A percentile compares a stretch with the other conserved stretches of the same genome.
These are phyloP conservation scores for Flammula alnicola DNA, from an alignment of 1,284 basidiomycete genomes.

Conservation along the genomic window DNA sequence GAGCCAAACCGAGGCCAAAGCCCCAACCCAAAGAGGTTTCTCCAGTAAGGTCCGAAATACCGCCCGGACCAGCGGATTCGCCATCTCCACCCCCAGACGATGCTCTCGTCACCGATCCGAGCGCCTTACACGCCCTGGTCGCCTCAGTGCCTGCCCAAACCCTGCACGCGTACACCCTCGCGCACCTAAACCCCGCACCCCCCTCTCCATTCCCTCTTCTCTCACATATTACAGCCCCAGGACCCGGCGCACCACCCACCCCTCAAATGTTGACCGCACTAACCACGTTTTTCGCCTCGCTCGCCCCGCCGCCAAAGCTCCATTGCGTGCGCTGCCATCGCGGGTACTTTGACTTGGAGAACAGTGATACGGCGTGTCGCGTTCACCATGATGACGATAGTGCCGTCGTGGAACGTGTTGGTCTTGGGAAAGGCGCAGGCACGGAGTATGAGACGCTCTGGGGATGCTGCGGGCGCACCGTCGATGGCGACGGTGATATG, in stretches of 20 bases:
- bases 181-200: conserved; percentile 43
- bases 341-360: conserved; percentile 60
- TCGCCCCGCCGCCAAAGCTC: conserved; percentile 65
- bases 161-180: conserved; percentile 63
- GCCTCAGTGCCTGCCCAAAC: conserved; percentile 66
- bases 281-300: conserved; percentile 56
- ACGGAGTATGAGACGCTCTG: conserved; percentile 54
- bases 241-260: conserved; percentile 27
- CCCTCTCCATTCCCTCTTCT: conserved; percentile 34
- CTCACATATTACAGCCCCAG: conserved; percentile 31
- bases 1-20: conserved; percentile 10
- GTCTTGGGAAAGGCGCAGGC: conserved; percentile 15
- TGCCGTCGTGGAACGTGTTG: conserved; percentile 47
- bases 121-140: conserved; percentile 54
- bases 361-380: conserved; percentile 56
- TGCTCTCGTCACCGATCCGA: conserved; percentile 37
- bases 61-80: conserved; percentile 28
- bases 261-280: conserved; percentile 45
- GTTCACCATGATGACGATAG: conserved; percentile 56
- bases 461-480: conserved; percentile 71
- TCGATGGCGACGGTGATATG: conserved; percentile 75
- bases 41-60: conserved; percentile 16
- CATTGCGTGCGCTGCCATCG: conserved; percentile 79
- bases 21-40: conserved; percentile 18
- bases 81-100: conserved; percentile 29